Evolutionary conservation across 2,329 filamentous ascomycete species (phyloP).

Genomic region (Xylariaceae sp.): DNA sequence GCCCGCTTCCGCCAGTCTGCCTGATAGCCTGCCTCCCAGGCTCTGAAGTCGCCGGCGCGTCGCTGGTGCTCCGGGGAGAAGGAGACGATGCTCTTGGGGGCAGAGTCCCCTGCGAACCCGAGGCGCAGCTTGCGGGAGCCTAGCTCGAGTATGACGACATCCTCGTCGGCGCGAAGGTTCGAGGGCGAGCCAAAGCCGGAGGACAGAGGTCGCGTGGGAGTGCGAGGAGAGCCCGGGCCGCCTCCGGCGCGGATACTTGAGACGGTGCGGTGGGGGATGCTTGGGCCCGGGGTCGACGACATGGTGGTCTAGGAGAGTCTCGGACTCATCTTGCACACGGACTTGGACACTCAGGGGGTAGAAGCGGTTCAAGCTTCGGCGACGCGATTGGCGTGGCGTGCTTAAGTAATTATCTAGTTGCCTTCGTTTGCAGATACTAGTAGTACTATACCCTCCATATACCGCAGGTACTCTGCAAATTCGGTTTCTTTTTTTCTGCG

Average conservation of each 20-base stretch:
- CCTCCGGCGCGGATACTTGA: slow-evolving; percentile 45
- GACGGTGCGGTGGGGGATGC: slow-evolving; percentile 50
- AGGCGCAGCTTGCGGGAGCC: slow-evolving; percentile 71
- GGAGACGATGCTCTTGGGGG: slow-evolving; percentile 61
- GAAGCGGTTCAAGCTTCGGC: too few relatives aligned
- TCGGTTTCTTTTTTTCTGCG: too few relatives aligned
- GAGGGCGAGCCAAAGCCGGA: slow-evolving; percentile 55
- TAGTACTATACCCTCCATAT: too few relatives aligned
- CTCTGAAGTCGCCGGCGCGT: slow-evolving; percentile 73
- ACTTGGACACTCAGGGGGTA: too few relatives aligned
- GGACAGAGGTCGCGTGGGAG: slow-evolving; percentile 43
- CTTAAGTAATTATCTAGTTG: too few relatives aligned
- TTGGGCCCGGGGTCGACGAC: slow-evolving; percentile 35
- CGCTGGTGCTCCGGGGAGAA: slow-evolving; percentile 72
- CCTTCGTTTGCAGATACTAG: too few relatives aligned
- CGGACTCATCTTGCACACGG: too few relatives aligned
- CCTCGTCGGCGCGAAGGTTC: slow-evolving; percentile 68
- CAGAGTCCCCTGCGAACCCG: slow-evolving; percentile 78
- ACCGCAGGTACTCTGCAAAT: too few relatives aligned
- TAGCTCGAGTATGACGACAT: slow-evolving; percentile 74
- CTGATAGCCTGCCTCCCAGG: slow-evolving; percentile 52
- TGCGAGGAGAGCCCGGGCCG: slow-evolving; percentile 47
- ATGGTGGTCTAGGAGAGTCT: too few relatives aligned
- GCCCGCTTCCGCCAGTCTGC: slow-evolving; percentile 39
- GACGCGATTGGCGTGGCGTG: too few relatives aligned